Evolutionary conservation across 2,329 filamentous ascomycete genomes (phyloP).

Genomic region (Alternaria brassicicola): DNA sequence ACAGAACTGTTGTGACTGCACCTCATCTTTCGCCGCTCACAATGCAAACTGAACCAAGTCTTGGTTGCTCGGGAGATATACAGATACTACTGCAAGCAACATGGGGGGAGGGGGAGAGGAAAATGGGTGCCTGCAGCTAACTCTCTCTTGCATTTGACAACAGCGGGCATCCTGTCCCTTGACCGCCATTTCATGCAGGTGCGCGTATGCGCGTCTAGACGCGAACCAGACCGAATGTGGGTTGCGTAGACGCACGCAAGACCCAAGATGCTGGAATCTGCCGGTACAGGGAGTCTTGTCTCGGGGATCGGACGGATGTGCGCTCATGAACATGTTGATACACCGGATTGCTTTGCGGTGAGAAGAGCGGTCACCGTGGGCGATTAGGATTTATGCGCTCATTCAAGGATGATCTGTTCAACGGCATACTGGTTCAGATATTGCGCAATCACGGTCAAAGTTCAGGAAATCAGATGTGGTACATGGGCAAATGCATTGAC

Average conservation of each 20-base stretch:
- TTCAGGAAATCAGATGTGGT: background rate
- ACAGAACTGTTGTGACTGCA: background rate
- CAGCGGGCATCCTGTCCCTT: slow-evolving; percentile 3
- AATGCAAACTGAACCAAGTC: background rate
- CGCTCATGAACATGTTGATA: slow-evolving; percentile 6
- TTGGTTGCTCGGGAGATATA: slow-evolving; percentile 2
- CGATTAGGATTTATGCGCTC: background rate
- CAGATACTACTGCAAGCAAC: slow-evolving; percentile 2
- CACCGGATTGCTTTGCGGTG: slow-evolving; percentile 11
- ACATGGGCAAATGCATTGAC: background rate
- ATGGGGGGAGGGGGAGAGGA: background rate
- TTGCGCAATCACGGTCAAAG: background rate
- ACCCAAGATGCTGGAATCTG: slow-evolving; percentile 9
- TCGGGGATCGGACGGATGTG: slow-evolving; percentile 1
- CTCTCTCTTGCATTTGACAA: slow-evolving; percentile 1
- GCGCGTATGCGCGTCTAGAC: slow-evolving; percentile 6
- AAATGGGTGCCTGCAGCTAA: slow-evolving; percentile 16
- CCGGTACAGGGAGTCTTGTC: slow-evolving; percentile 12
- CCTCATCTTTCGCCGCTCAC: background rate
- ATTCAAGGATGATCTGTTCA: background rate
- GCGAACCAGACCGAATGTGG: background rate
- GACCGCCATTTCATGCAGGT: slow-evolving; percentile 25
- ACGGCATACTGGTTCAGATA: background rate
- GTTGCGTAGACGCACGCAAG: slow-evolving; percentile 6
- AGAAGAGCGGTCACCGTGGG: slow-evolving; percentile 21